Percentiles rank a stretch among this genome's conserved stretches.
These are phyloP conservation scores for Sphaerulina musiva DNA, from an alignment of 2,329 filamentous ascomycete genomes.

Conservation along the genomic window DNA sequence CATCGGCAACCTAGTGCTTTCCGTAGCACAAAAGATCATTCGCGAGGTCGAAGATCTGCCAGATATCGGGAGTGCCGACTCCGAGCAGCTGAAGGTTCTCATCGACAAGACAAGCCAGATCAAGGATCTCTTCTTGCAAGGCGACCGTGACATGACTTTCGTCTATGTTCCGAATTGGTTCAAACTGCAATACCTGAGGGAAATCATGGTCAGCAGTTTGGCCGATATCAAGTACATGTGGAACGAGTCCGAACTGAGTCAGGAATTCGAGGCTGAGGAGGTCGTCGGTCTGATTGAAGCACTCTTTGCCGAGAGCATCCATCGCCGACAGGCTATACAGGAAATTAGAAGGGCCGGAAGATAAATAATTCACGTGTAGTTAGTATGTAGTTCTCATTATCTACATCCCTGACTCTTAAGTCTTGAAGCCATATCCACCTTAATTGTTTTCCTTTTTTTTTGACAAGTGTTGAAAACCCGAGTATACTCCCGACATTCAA, in stretches of 20 bases:
- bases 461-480: no score
- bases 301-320: conserved; percentile 57
- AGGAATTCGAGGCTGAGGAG: conserved; percentile 57
- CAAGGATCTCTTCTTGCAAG: conserved; percentile 51
- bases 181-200: conserved; percentile 58
- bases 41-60: conserved; percentile 56
- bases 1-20: conserved; percentile 53
- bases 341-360: conserved; percentile 44
- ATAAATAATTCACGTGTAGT: not conserved
- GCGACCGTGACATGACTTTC: conserved; percentile 47
- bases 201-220: conserved; percentile 56
- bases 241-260: conserved; percentile 56
- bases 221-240: conserved; percentile 61
- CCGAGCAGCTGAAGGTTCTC: conserved; percentile 51
- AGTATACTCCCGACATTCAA: no score
- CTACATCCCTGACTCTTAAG: no score
- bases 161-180: conserved; percentile 59
- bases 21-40: conserved; percentile 54
- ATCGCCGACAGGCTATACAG: conserved; percentile 51
- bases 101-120: conserved; percentile 52
- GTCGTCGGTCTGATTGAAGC: conserved; percentile 58
- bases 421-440: no score
- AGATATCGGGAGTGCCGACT: conserved; percentile 59
- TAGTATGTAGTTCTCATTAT: not conserved
- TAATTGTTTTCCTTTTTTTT: no score